A percentile compares a stretch with the other conserved stretches of the same genome.
These are phyloP conservation scores for Ogataea angusta DNA, from an alignment of 805 yeast genomes.

Conservation along the genomic window DNA sequence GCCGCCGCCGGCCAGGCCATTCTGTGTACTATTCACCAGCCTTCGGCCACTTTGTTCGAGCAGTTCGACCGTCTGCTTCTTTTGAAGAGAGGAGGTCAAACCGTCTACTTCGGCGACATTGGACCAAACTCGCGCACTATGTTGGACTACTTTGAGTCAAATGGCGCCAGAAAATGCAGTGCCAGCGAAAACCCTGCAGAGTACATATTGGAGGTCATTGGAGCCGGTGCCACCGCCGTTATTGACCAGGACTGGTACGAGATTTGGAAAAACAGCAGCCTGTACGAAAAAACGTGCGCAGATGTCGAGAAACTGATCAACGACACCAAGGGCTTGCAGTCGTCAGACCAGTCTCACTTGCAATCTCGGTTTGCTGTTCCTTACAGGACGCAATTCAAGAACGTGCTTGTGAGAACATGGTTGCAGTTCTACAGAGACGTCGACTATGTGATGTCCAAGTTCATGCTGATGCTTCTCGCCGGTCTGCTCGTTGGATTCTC, in stretches of 20 bases:
- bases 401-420: conserved; percentile 38
- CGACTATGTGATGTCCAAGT: conserved; percentile 46
- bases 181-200: conserved; percentile 70
- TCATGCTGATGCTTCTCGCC: conserved; percentile 37
- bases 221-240: conserved; percentile 75
- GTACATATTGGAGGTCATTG: conserved; percentile 69
- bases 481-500: conserved; percentile 52
- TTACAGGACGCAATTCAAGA: conserved; percentile 36
- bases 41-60: conserved; percentile 44
- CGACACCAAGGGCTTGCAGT: conserved; percentile 11
- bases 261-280: conserved; percentile 46
- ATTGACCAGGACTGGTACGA: conserved; percentile 60
- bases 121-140: conserved; percentile 42
- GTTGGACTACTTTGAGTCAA: conserved; percentile 44
- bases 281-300: conserved; percentile 25
- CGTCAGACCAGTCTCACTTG: conserved; percentile 16
- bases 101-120: conserved; percentile 54
- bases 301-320: conserved; percentile 31
- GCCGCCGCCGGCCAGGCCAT: conserved; percentile 56
- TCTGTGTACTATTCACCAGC: conserved; percentile 55
- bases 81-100: conserved; percentile 49
- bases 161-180: conserved; percentile 66
- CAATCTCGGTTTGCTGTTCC: conserved; percentile 42
- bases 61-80: conserved; percentile 42
- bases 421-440: conserved; percentile 48